Base-by-base conservation (phyloP, 441 rosid genomes). In the Populus hybrid region DNA sequence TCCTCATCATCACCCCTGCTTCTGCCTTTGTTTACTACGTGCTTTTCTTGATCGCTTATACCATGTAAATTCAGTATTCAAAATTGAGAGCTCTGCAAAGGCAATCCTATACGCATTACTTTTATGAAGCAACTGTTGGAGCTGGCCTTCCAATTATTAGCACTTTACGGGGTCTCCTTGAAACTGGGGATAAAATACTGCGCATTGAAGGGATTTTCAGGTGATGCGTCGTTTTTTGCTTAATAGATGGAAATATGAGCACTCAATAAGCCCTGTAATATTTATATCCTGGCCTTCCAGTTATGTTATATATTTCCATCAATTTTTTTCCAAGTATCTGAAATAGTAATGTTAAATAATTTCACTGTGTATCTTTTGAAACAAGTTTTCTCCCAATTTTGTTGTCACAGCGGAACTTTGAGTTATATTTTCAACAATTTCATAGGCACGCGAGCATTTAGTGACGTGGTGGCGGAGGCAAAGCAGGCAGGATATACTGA, bases 71-170 rank as follows among this genome's bases (percentile, higher is more conserved):
- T 64, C 92, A 96, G 99, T 96, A 96, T 82, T 83, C 89, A 80
- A 92, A 89, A 83, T 79, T 92, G 85, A 89, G 97, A 86, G 89
- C 94, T 82, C 98, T 95, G 83, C 99, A 95, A 81, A 86, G 99
- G 76, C 89, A 92, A 84, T 95, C 98, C 54, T 95, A 93, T 81
- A 91, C 98, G 6, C 99, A 95, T 90, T 95, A 89, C 87, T 95
- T 95, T 85, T 95, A 95, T 81, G 99, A 95, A 80, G 99, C 99
- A 73, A 95, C 98, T 18, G 97, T 95, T 77, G 99, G 99, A 86
- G 99, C 98, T 80, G 97, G 99, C 76, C 99, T 95, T 83, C 99
- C 99, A 46, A 95, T 95, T 73, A 82, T 95, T 70, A 95, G 97
- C 89, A 95, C 99, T 73, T 82, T 95, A 81, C 85, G 97, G 38